Evolutionary conservation across 2,329 filamentous ascomycete genomes (phyloP), one percentile per base, ranked within the genome.

Genomic region (Diaporthe destruens): DNA sequence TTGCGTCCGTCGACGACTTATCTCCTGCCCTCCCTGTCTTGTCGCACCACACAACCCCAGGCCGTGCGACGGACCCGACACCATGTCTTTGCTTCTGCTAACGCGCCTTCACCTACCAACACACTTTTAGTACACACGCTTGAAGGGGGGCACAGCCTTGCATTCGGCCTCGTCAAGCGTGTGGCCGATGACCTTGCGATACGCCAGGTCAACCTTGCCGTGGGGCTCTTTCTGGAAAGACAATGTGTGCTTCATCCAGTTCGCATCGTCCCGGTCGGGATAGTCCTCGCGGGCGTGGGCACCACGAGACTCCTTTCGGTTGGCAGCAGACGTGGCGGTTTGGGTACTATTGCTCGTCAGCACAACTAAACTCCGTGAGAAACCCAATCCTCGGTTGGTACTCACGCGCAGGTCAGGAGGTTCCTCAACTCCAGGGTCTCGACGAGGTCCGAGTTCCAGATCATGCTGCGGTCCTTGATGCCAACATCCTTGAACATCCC

Each of bases 221-320:
- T 98, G 96, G 44, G 95, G 94, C 81, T 92, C 83, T 92, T 94
- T 97, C 89, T 99, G 96, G 93, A 93, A 99, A 77, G 92, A 94
- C 75, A 99, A 90, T 57, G 94, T 97, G 90, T 99, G 96, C 92
- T 98, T 98, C 96, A 98, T 98, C 96, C 96, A 98, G 84, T 97
- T 93, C 84, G 92, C 88, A 82, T 99, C 96, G 81, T 98, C 94
- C 87, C 96, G 93, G 23, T 98, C 95, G 72, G 96, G 96, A 89
- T 84, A 98, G 82, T 99, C 96, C 87, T 99, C 96, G 77, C 96
- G 93, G 77, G 96, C 96, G 85, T 99, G 96, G 32, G 96, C 96
- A 82, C 96, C 96, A 86, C 96, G 94, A 71, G 95, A 98, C 86
- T 99, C 96, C 89, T 98, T 98, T 81, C 96, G 92, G 86, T 96